These are phyloP conservation scores for Sutorius australiensis DNA, from an alignment of 768 basidiomycete genomes.

Conservation along the genomic window DNA sequence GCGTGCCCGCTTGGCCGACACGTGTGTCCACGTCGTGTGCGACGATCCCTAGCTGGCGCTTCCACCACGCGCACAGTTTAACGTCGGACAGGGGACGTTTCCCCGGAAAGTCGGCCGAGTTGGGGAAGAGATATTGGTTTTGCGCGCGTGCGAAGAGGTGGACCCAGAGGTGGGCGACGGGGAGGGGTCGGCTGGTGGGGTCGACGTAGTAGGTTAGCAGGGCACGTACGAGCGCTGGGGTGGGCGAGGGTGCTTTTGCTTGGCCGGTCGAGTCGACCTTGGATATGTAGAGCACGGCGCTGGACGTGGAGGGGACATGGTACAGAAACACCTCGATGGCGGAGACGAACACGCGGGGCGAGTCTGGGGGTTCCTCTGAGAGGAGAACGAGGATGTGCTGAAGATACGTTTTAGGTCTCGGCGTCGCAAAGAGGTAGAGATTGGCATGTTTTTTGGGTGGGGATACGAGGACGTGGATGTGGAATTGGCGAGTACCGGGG, in stretches of 20 bases:
- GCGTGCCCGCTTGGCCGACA: not conserved
- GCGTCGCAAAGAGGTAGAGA: conserved; percentile 72
- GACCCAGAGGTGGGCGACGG: conserved; percentile 61
- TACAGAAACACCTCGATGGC: conserved; percentile 81
- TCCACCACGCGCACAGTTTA: conserved; percentile 92
- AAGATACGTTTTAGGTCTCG: conserved; percentile 60
- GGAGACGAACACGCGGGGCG: conserved; percentile 61
- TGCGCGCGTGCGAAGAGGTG: conserved; percentile 92
- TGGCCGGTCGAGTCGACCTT: conserved; percentile 95
- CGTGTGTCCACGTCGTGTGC: conserved; percentile 37
- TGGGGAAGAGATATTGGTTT: conserved; percentile 90
- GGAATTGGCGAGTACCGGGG: conserved; percentile 68
- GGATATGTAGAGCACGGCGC: conserved; percentile 80
- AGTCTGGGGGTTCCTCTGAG: conserved; percentile 54
- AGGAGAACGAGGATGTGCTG: conserved; percentile 78
- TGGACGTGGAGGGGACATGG: conserved; percentile 62
- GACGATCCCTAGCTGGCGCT: conserved; percentile 60
- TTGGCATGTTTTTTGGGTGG: conserved; percentile 60
- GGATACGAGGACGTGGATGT: conserved; percentile 72
- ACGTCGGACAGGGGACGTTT: conserved; percentile 78
- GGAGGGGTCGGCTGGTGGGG: conserved; percentile 57
- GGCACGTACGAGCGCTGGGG: conserved; percentile 60
- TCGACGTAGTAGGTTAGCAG: conserved; percentile 64
- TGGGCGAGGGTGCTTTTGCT: conserved; percentile 58
- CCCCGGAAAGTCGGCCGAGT: conserved; percentile 62